These are phyloP conservation scores for Linaria vulgaris DNA, from an alignment of 257 asterid genomes.

Conservation along the genomic window DNA sequence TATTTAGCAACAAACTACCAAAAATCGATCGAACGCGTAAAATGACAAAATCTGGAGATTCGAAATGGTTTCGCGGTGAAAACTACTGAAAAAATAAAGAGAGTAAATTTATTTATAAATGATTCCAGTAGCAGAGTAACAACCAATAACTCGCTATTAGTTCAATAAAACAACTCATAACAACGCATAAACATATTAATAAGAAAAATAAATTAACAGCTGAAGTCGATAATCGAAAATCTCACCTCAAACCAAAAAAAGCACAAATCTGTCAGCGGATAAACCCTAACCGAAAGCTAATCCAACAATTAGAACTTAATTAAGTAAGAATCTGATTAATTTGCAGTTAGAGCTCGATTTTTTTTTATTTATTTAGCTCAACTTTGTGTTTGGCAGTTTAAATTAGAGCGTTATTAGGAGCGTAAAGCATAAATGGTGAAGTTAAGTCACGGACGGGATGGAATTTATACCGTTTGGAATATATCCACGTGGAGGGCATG, in stretches of 20 bases:
- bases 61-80: too few species aligned
- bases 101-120: too few species aligned
- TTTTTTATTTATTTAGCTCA: too few species aligned
- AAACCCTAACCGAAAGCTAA: constrained; percentile 17
- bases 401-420: too few species aligned
- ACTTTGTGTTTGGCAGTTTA: too few species aligned
- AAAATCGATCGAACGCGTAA: too few species aligned
- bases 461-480: neutral
- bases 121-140: too few species aligned
- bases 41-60: too few species aligned
- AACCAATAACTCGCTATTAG: constrained; percentile 1
- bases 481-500: constrained; percentile 34
- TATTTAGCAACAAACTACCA: too few species aligned
- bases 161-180: constrained; percentile 14
- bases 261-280: constrained; percentile 7
- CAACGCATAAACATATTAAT: neutral
- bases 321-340: neutral
- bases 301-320: neutral
- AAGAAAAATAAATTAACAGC: neutral
- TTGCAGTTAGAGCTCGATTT: too few species aligned
- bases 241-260: constrained; percentile 33
- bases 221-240: constrained; percentile 12
- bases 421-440: neutral
- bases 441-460: constrained; percentile 3
- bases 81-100: too few species aligned